Evolutionary conservation across 2,329 filamentous ascomycete genomes (phyloP).

Genomic region (Ophiostoma sp.): DNA sequence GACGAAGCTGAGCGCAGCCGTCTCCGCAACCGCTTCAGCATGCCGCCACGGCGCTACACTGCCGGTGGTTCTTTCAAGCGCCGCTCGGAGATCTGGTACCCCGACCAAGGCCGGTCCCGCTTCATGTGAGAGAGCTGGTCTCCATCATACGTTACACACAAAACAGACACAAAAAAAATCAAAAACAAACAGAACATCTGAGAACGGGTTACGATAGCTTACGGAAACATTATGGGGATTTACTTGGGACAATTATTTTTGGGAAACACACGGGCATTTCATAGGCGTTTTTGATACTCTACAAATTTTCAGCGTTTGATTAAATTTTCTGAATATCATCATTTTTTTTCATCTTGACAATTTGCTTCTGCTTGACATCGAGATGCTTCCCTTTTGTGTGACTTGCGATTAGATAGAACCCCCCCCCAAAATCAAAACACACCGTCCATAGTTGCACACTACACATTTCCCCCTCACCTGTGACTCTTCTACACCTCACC

Average conservation of each 20-base stretch:
- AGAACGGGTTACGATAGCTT: background rate
- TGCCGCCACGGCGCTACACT: conserved; percentile 30
- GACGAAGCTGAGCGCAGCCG: conserved; percentile 28
- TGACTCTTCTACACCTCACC: background rate
- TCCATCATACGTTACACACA: background rate
- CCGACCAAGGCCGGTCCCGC: conserved; percentile 28
- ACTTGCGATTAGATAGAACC: background rate
- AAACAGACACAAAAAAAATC: background rate
- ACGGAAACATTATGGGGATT: background rate
- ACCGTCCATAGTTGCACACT: background rate
- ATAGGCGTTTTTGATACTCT: conserved; percentile 5
- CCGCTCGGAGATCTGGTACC: conserved; percentile 34
- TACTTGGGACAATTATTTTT: background rate
- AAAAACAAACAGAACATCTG: background rate
- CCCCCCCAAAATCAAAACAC: background rate
- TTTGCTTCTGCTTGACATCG: background rate
- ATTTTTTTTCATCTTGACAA: background rate
- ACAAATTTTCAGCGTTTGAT: background rate
- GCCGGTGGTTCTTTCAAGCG: conserved; percentile 29
- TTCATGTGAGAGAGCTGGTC: conserved; percentile 24
- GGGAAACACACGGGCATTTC: conserved; percentile 1
- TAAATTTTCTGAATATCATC: background rate
- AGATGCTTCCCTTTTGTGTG: background rate
- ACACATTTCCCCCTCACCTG: background rate
- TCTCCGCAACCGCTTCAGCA: conserved; percentile 32